Percentiles rank a stretch among this genome's conserved stretches.
Conservation (phyloP, 2,329 filamentous ascomycete species). For the Drechslera avenae region DNA sequence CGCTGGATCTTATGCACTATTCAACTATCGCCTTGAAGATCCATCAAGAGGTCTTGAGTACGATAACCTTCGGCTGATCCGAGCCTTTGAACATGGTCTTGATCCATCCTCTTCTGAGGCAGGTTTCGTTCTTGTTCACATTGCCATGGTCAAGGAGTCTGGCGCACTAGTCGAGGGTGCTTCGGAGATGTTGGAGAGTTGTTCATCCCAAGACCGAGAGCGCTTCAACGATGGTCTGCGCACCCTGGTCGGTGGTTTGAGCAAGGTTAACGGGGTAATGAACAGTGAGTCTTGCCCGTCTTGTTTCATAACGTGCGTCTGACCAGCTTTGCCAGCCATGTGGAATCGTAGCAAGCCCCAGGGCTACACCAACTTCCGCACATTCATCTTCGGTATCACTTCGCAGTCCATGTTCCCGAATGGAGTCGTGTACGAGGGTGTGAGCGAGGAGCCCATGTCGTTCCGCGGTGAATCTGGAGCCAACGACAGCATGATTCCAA, state of each 20-base stretch:
- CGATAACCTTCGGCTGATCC: conserved; percentile 76
- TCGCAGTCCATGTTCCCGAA: conserved; percentile 92
- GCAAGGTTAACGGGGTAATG: conserved; percentile 78
- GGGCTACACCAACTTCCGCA: conserved; percentile 87
- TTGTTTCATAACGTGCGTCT: no score
- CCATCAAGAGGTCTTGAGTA: conserved; percentile 61
- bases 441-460: conserved; percentile 73
- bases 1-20: conserved; percentile 66
- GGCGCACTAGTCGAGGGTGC: conserved; percentile 76
- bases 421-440: conserved; percentile 86
- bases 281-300: conserved; percentile 59
- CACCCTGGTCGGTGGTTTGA: conserved; percentile 64
- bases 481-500: conserved; percentile 91
- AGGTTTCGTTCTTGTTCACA: conserved; percentile 92
- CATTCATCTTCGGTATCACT: conserved; percentile 96
- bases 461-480: conserved; percentile 94
- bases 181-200: conserved; percentile 66
- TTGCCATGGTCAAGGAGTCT: conserved; percentile 92
- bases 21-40: conserved; percentile 67
- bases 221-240: conserved; percentile 63
- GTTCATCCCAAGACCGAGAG: conserved; percentile 52
- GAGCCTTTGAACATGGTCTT: conserved; percentile 88
- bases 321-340: conserved; percentile 63
- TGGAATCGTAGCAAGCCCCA: conserved; percentile 85
- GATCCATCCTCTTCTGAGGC: conserved; percentile 88